These are phyloP conservation scores for Boletus rubroflammeus DNA, from an alignment of 768 basidiomycete genomes.

Conservation along the genomic window DNA sequence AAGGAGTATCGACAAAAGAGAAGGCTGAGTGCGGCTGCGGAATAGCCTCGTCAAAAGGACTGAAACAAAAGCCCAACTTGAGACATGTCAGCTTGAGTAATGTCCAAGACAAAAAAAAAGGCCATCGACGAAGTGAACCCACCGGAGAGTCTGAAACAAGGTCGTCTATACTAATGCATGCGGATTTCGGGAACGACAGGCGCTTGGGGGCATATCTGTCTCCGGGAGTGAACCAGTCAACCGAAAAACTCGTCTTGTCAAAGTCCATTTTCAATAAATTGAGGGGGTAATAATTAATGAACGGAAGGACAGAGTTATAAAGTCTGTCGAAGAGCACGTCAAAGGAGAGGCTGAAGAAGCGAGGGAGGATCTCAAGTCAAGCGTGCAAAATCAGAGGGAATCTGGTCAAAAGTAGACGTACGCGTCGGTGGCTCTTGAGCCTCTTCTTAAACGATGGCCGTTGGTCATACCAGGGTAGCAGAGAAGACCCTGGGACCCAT, in stretches of 20 bases:
- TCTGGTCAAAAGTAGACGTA: not conserved
- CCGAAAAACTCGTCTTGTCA: conserved; percentile 29
- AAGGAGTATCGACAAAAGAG: conserved; percentile 12
- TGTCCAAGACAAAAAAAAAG: not conserved
- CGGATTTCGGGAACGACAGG: conserved; percentile 34
- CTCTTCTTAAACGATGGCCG: conserved; percentile 17
- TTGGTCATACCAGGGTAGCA: conserved; percentile 10
- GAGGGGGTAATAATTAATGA: conserved; percentile 6
- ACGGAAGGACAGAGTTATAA: conserved; percentile 2
- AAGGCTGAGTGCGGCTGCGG: conserved; percentile 8
- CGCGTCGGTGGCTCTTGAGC: not conserved
- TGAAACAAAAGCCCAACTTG: conserved; percentile 26
- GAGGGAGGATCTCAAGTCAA: not conserved
- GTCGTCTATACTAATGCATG: conserved; percentile 31
- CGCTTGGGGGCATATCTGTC: conserved; percentile 26
- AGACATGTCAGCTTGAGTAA: conserved; percentile 8
- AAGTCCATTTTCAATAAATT: conserved; percentile 29
- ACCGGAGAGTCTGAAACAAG: conserved; percentile 29
- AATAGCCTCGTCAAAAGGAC: conserved; percentile 10
- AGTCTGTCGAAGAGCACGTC: not conserved
- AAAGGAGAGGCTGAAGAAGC: not conserved
- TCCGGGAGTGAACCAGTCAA: conserved; percentile 31
- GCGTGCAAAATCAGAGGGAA: conserved; percentile 5
- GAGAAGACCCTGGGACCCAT: conserved; percentile 15
- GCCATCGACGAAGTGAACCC: not conserved